Percentiles rank a stretch among this genome's conserved stretches.
Conservation (phyloP, 169 alveolate genomes). For the Cryptosporidium felis region DNA sequence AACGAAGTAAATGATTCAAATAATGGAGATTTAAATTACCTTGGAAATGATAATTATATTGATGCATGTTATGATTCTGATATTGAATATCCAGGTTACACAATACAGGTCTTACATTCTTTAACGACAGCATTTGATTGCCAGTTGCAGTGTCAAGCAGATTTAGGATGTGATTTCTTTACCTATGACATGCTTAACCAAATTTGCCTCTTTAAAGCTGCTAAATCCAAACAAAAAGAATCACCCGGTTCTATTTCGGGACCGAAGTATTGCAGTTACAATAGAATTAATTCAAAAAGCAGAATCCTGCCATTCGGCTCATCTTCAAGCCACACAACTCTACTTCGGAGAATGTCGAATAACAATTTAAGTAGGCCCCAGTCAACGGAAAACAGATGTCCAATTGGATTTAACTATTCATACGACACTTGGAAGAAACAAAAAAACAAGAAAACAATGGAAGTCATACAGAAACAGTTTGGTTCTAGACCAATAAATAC, state of each 20-base stretch:
- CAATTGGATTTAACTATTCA: slow-evolving; percentile 33
- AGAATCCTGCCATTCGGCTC: not conserved
- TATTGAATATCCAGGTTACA: slow-evolving; percentile 66
- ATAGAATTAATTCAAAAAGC: not conserved
- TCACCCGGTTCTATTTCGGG: slow-evolving; percentile 67
- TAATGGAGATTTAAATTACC: not conserved
- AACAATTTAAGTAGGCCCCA: not conserved
- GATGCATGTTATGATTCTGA: slow-evolving; percentile 52
- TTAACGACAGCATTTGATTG: slow-evolving; percentile 60
- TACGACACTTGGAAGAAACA: slow-evolving; percentile 59
- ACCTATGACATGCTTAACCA: slow-evolving; percentile 50
- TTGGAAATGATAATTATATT: not conserved
- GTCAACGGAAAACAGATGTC: slow-evolving; percentile 17
- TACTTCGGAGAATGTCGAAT: slow-evolving; percentile 20
- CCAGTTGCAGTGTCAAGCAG: slow-evolving; percentile 59
- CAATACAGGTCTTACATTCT: slow-evolving; percentile 50
- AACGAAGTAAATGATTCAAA: not conserved
- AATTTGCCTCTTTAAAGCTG: slow-evolving; percentile 55
- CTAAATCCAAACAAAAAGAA: slow-evolving; percentile 3
- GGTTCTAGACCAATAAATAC: slow-evolving; percentile 15
- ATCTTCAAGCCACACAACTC: slow-evolving; percentile 7
- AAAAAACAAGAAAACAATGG: slow-evolving; percentile 59
- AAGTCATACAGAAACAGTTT: slow-evolving; percentile 59
- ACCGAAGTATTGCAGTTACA: slow-evolving; percentile 34
- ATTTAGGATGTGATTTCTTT: slow-evolving; percentile 61